Evolutionary conservation across 148 eudicot species (phyloP), one percentile per base, ranked within the genome.

Genomic region (Amaranthus hypochondriacus): DNA sequence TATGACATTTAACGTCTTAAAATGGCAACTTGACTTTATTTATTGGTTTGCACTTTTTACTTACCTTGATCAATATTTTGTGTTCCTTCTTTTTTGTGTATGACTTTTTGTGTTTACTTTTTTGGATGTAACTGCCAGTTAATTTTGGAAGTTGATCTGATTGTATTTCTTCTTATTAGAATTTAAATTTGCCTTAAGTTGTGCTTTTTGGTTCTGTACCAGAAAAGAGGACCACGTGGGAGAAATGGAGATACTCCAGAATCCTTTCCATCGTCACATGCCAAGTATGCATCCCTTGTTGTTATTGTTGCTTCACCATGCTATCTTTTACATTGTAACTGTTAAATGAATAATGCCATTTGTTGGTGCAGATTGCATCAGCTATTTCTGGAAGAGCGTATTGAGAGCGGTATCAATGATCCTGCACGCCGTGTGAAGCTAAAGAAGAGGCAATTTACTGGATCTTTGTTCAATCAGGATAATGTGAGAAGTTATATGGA

Each of bases 171-270:
- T 28, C 39, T 28, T 28, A 28, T 28, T 47, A 53, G 5, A 5
- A 51, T 71, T 14, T 9, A 9, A 5, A 46, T 52, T 48, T 18
- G 44, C 75, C 57, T 64, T 44, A 75, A 64, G 14, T 75, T 60
- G 70, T 8, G n/a, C 52, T 51, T 48, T 71, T 60, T 56, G 68
- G 47, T 69, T 64, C 15, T 76, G 68, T 61, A 77, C 39, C 91
- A 95, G 99, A 92, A 87, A 84, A 88, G 89, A 83, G 99, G 96
- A 69, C 59, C 87, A 61, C 94, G 84, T 64, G 85, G 88, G 96
- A 92, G 83, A 81, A 88, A 92, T 74, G 92, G 89, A 83, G 89
- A 80, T 69, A 87, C 91, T 63, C 89, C 96, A 3, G 92, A 92
- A 73, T 77, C 83, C 54, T 73, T 80, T 68, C 81, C 88, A 73